Base-by-base conservation (phyloP, 164 flowering plant species). In the Euptelea pleiosperma region DNA sequence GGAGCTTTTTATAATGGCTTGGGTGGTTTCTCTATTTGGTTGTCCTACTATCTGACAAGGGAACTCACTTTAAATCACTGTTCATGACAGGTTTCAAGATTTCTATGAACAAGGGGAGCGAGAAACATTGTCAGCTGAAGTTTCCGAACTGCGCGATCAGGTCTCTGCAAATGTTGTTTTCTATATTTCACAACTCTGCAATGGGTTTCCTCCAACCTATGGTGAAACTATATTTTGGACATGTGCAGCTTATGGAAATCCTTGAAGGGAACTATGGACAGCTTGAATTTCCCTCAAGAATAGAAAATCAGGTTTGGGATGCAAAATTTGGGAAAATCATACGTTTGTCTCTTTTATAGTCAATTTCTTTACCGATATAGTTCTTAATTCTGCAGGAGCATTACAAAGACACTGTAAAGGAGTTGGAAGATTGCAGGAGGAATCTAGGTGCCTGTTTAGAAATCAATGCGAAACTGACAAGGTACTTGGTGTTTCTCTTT, bases 71-170 rank as follows among this genome's bases (percentile, higher is more conserved):
- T 36, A 40, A 46, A 25, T 58, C 36, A 44, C 21, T 58, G n/a
- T 58, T 65, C 14, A 21, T 70, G 44, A 41, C 74, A 89, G 96
- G 75, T 74, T 62, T 51, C 84, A 86, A 58, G 78, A 71, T 52
- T 83, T 80, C 63, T 81, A 82, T 73, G 83, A 78, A 61, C 73
- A 65, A 46, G 85, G 90, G 19, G 89, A 86, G 52, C 73, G 85
- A 48, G 92, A 84, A 64, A 69, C 41, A 37, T 66, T 89, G 75
- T 45, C 77, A 42, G 71, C 75, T 72, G 96, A 84, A 69, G 61
- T 89, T 63, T 78, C 88, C 26, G 79, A 74, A 36, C 55, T 86
- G 58, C 87, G 85, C 11, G 75, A 79, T 47, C 82, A 86, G 90
- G 92, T 84, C 40, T 57, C 31, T 14, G 18, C 14, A 55, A 2